These are phyloP conservation scores for Cercophora samala DNA, from an alignment of 495 filamentous ascomycete species.

Conservation along the genomic window DNA sequence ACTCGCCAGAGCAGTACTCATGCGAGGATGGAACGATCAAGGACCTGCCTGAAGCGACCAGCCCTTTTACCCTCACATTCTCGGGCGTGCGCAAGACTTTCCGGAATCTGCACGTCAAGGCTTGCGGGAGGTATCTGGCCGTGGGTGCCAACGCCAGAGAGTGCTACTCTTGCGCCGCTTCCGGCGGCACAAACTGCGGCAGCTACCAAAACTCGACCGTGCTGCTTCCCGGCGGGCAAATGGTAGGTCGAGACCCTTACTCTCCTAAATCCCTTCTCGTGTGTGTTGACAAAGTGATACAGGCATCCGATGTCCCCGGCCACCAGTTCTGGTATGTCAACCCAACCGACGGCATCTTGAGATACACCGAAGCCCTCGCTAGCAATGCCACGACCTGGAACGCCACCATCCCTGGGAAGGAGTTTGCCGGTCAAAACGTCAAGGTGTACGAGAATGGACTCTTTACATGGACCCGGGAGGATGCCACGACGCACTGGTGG, in stretches of 20 bases:
- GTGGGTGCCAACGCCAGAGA: slow-evolving; percentile 21
- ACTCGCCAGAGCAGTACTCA: slow-evolving; percentile 9
- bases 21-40: slow-evolving; percentile 10
- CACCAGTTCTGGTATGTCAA: slow-evolving; percentile 21
- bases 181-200: slow-evolving; percentile 11
- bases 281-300: not conserved
- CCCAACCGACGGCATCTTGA: slow-evolving; percentile 8
- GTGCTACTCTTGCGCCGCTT: slow-evolving; percentile 11
- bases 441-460: slow-evolving; percentile 16
- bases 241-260: slow-evolving; percentile 9
- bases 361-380: slow-evolving; percentile 10
- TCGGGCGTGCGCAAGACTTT: slow-evolving; percentile 9
- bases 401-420: slow-evolving; percentile 10
- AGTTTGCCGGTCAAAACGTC: slow-evolving; percentile 13
- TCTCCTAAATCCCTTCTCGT: not conserved
- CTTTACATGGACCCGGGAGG: slow-evolving; percentile 7
- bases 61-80: slow-evolving; percentile 12
- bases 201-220: slow-evolving; percentile 14
- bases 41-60: slow-evolving; percentile 8
- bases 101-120: slow-evolving; percentile 9
- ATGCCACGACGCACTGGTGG: slow-evolving; percentile 10
- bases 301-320: slow-evolving; percentile 15
- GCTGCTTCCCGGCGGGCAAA: slow-evolving; percentile 13
- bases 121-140: slow-evolving; percentile 20
- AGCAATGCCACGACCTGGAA: slow-evolving; percentile 11